These are phyloP conservation scores for Fusarium sp. DNA, from an alignment of 2,329 filamentous ascomycete species.

Conservation along the genomic window DNA sequence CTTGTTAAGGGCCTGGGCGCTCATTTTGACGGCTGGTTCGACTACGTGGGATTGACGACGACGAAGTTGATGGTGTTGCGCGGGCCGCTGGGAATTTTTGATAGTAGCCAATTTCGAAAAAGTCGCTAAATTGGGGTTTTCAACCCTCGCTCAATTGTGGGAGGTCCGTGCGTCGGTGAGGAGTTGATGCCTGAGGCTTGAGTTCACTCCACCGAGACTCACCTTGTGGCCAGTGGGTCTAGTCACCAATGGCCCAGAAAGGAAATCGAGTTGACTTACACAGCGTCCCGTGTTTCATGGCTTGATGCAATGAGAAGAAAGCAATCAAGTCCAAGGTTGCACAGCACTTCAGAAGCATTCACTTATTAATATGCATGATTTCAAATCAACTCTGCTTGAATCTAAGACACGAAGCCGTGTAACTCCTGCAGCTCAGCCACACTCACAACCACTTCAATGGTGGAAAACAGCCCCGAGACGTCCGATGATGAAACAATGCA, in stretches of 20 bases:
- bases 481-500: conserved; percentile 15
- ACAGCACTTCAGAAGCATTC: background rate
- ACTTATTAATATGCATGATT: background rate
- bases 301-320: background rate
- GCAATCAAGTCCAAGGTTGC: background rate
- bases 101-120: conserved; percentile 31
- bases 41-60: conserved; percentile 48
- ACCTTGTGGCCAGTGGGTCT: background rate
- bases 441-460: background rate
- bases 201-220: background rate
- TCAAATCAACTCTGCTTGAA: background rate
- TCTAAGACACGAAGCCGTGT: background rate
- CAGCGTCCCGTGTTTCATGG: background rate
- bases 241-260: background rate
- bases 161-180: conserved; percentile 30
- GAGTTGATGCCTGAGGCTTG: conserved; percentile 27
- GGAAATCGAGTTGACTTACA: conserved; percentile 16
- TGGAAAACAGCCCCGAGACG: background rate
- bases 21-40: conserved; percentile 66
- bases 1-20: conserved; percentile 87
- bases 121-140: conserved; percentile 57
- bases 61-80: conserved; percentile 40
- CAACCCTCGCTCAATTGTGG: conserved; percentile 45
- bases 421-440: conserved; percentile 1
- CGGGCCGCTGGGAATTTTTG: conserved; percentile 46